Conservation (phyloP, 305 asterid species). For the Solanum hybrid region DNA sequence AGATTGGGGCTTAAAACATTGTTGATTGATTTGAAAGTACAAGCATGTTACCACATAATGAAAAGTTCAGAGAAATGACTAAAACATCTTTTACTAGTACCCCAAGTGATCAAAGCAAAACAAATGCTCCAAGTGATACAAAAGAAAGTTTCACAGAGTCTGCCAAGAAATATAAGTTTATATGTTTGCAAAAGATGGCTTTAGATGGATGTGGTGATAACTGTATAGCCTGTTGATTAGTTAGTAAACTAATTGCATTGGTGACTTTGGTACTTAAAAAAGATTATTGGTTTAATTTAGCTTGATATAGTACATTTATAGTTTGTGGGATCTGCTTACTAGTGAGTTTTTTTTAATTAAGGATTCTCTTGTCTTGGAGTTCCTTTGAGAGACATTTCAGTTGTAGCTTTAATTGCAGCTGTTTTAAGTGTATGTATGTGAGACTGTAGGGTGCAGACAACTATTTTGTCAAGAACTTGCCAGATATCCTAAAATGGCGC, state of each 20-base stretch:
- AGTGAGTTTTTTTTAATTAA: neutral
- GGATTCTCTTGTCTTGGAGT: neutral
- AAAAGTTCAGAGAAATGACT: neutral
- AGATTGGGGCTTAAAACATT: neutral
- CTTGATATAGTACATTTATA: neutral
- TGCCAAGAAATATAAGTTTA: neutral
- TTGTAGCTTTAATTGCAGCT: neutral
- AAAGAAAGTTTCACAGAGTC: neutral
- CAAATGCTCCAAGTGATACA: neutral
- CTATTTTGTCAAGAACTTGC: neutral
- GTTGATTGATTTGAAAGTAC: constrained; percentile 3
- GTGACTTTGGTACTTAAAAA: neutral
- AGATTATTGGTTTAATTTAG: neutral
- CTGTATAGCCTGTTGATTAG: neutral
- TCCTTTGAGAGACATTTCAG: neutral
- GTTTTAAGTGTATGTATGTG: neutral
- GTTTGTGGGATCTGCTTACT: neutral
- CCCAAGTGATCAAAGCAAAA: neutral
- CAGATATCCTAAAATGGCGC: neutral
- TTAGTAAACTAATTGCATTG: neutral
- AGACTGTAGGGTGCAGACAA: neutral
- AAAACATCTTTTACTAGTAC: neutral
- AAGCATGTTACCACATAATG: neutral
- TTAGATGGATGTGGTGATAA: neutral
- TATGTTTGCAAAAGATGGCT: neutral